phyloP scores from a whole-genome alignment of 2,329 filamentous ascomycete genomes.

The Rutstroemia sp. region DNA sequence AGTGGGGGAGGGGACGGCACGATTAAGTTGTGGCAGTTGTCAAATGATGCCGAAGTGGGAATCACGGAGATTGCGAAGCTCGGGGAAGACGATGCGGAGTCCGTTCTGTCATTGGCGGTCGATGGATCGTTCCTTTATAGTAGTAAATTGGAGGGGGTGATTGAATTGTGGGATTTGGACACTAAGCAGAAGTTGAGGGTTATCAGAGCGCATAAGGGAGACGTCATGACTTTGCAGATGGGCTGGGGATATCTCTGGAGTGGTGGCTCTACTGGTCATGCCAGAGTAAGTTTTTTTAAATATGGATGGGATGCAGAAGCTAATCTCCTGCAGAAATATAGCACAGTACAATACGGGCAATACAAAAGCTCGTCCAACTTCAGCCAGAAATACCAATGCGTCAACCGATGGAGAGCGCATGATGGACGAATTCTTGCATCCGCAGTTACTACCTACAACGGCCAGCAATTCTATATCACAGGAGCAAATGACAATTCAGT shows the following conservation, averaged over 20 bases:
- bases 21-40: conserved; percentile 85
- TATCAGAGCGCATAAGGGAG: conserved; percentile 71
- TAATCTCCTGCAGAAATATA: conserved; percentile 47
- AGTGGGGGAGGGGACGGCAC: conserved; percentile 91
- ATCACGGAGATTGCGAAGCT: conserved; percentile 64
- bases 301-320: background rate
- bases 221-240: conserved; percentile 82
- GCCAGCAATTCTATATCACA: conserved; percentile 80
- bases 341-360: conserved; percentile 55
- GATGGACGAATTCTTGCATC: conserved; percentile 83
- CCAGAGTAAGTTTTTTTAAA: conserved; percentile 56
- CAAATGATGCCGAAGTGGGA: conserved; percentile 45
- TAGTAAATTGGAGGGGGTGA: conserved; percentile 76
- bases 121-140: conserved; percentile 91
- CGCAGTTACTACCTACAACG: conserved; percentile 61
- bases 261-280: conserved; percentile 80
- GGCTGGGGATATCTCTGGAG: conserved; percentile 81
- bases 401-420: conserved; percentile 75
- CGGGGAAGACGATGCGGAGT: conserved; percentile 54
- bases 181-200: conserved; percentile 84
- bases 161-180: conserved; percentile 96
- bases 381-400: conserved; percentile 76
- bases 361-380: conserved; percentile 43
- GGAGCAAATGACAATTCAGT: conserved; percentile 89
- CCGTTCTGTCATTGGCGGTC: conserved; percentile 69